Evolutionary conservation across 2,329 filamentous ascomycete genomes (phyloP), one percentile per base, ranked within the genome.

Genomic region (Coniella vitis): DNA sequence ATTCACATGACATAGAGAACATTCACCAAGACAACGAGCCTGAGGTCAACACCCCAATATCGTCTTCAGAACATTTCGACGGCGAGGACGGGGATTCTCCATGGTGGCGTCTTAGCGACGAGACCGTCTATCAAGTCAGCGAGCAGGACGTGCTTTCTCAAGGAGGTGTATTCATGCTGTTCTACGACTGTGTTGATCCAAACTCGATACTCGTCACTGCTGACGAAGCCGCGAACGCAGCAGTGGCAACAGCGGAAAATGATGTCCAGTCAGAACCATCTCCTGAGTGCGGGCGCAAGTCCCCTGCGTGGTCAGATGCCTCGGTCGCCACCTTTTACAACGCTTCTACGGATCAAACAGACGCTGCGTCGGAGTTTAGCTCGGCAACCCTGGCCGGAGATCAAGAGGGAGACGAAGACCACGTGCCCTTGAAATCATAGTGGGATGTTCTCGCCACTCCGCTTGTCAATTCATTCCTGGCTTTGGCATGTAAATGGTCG

Each of bases 91-190:
- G 57, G 21, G 57, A 70, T 13, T 71, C 77, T 55, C 77, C 80
- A 51, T 97, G 93, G 93, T 98, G 89, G 84, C 77, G 87, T 14
- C 74, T 97, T 22, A 97, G 91, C 63, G 91, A 97, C 59, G 87
- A 95, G 52, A 83, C 86, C 54, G 90, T 97, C 7, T 79, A 74
- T 53, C 74, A 79, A 55, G 85, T 90, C 20, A 78, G 78, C 17
- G 87, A 95, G 62, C 75, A 83, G 10, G 76, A 78, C 22, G 87
- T 95, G 0, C 69, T 93, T 44, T 75, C 74, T 2, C 84, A 95
- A 57, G 83, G 83, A 0, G 89, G 88, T 2, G 91, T 90, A 0
- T 97, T 97, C 62, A 97, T 98, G 91, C 76, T 97, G 1, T 97
- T 97, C 64, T 98, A 97, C 64, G 91, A 98, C 63, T 80, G 79